Base-by-base conservation (phyloP, 2,329 filamentous ascomycete genomes). In the Chrysoporthe austroafricana region DNA sequence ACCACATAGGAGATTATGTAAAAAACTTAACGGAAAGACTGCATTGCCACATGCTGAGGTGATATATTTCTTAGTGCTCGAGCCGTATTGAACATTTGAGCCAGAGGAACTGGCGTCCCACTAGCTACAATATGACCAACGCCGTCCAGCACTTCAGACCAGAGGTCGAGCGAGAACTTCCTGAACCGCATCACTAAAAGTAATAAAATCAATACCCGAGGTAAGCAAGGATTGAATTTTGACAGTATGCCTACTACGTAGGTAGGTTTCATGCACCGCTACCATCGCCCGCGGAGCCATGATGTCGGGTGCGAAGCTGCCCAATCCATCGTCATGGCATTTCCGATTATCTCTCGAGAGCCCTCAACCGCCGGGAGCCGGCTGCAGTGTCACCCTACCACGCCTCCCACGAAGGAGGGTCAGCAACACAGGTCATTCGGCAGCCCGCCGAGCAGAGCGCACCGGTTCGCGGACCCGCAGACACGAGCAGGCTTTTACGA, bases 321-420 rank as follows among this genome's bases (percentile, higher is more conserved):
- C 50, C 50, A 54, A 54, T 54, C 26, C 50, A 34, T 54, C 26
- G 50, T 16, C 50, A 54, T 32, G 21, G 26, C 50, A 39, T 57
- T 39, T 39, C 34, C 16, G 34, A 57, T n/a, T 7, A 34, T 39
- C 32, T 2, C 9, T 54, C 50, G 11, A 6, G 50, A 54, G 50
- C 50, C 26, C 50, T 54, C 21, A 57, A 39, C 54, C 54, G 3
- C 54, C 54, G 54, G 54, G 54, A 57, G 16, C 34, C 54, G 16
- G 54, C 59, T 62, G 44, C 59, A 62, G 59, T 62, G 59, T 21
- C 18, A 50, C 59, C 43, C 44, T 48, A 26, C 59, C 34, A 11
- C 9, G 26, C 44, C 11, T 46, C 43, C 26, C 32, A n/a, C 14
- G 16, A 46, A 36, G 32, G 44, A 36, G 32, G 43, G 44, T 14